Evolutionary conservation across 352 stramenopile species (phyloP), one percentile per base, ranked within the genome.

Genomic region (Globisporangium ultimum): DNA sequence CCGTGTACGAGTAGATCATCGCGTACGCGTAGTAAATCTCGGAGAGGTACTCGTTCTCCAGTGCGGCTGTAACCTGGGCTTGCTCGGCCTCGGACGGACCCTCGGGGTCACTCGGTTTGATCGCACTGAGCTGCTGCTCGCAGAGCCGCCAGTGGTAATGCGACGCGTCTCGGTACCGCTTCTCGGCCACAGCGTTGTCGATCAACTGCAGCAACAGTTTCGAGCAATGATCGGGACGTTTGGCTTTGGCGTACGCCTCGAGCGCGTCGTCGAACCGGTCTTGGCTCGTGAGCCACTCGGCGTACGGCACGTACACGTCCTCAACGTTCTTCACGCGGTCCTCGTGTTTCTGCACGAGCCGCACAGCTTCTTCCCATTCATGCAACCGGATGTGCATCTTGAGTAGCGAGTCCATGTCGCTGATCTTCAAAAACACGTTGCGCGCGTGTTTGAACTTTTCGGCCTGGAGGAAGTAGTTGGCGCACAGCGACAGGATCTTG

Each of bases 1-100:
- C 89, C 1, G 93, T 98, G 79, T 95, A 98, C 2, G 78, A 74
- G 61, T 95, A 96, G 32, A 98, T 80, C 79, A 90, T 81, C 32
- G 89, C 70, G 70, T 98, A 98, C 7, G 92, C 91, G 58, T 95
- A 97, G 75, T 98, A 98, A 22, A 97, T 65, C 56, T 98, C 84
- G 11, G 93, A 96, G 17, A 81, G 54, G n/a, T 69, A 56, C 56
- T 95, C 85, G 55, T 84, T 90, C 57, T 93, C 71, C 6, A 78
- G 51, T 2, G 82, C 84, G 8, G 67, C 63, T 4, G 56, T 53
- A 24, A 89, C 22, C 17, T 71, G 53, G 10, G 72, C 65, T 21
- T 66, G 59, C 14, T 68, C 34, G 11, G 56, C 48, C 3, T 89
- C 74, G 2, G 70, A 59, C 3, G 40, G 52, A 6, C 40, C 38